Evolutionary conservation across 305 asterid species (phyloP).

Genomic region (Galium porrigens): DNA sequence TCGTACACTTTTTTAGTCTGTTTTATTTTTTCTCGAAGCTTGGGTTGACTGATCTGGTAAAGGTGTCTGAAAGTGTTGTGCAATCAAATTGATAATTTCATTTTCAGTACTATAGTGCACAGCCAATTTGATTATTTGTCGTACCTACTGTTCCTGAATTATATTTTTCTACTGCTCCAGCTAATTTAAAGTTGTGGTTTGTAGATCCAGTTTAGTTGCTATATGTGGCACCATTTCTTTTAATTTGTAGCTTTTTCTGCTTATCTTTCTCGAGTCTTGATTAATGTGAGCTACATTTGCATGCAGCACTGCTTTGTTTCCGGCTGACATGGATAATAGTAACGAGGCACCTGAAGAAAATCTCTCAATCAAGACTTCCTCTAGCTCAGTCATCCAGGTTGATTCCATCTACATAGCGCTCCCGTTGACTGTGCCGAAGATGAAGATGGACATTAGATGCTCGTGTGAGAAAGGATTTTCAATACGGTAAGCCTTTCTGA

Average conservation of each 20-base stretch:
- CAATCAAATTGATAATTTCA: background rate
- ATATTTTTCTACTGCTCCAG: background rate
- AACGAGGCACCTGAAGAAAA: slow-evolving; percentile 22
- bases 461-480: slow-evolving; percentile 38
- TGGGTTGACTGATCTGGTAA: background rate
- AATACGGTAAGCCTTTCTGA: slow-evolving; percentile 40
- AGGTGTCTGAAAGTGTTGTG: slow-evolving; percentile 1
- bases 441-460: slow-evolving; percentile 22
- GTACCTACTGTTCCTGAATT: background rate
- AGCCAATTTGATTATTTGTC: background rate
- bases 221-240: background rate
- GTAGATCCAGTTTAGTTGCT: background rate
- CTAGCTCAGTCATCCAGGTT: slow-evolving; percentile 38
- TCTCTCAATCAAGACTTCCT: slow-evolving; percentile 24
- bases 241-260: background rate
- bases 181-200: too few species aligned
- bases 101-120: background rate
- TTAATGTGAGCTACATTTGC: background rate
- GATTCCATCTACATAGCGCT: slow-evolving; percentile 45
- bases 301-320: slow-evolving; percentile 19
- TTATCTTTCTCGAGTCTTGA: background rate
- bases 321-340: slow-evolving; percentile 31
- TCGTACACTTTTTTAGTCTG: too few species aligned
- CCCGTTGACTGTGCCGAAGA: slow-evolving; percentile 21
- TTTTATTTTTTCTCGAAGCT: too few species aligned